A percentile compares a stretch with the other conserved stretches of the same genome.
Evolutionary conservation across 225 moss, liverwort and hornwort genomes (phyloP).

Genomic region (Straminergon stramineum): DNA sequence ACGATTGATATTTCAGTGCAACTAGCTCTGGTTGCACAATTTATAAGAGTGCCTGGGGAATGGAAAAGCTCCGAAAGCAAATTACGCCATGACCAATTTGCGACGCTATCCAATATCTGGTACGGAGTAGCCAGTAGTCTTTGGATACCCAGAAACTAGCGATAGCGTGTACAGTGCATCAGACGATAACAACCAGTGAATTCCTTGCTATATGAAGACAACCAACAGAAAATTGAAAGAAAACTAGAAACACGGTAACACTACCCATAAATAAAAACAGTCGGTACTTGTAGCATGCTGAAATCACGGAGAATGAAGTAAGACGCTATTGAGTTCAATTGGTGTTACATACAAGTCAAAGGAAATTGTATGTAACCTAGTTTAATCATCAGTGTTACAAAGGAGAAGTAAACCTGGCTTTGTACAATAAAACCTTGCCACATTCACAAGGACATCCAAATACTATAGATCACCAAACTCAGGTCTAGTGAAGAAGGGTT

Average conservation of each 20-base stretch:
- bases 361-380: not conserved
- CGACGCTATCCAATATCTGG: not conserved
- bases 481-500: too few relatives aligned
- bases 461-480: not conserved
- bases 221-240: too few relatives aligned
- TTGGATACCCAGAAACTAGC: too few relatives aligned
- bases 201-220: not conserved
- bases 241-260: not conserved
- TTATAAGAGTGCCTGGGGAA: not conserved
- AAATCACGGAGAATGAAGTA: not conserved
- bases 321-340: not conserved
- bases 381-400: not conserved
- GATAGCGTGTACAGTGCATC: not conserved
- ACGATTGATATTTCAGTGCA: not conserved
- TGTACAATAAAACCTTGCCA: not conserved
- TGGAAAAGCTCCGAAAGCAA: not conserved
- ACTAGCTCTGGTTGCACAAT: not conserved
- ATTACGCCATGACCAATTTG: not conserved
- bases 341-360: not conserved
- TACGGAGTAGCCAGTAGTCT: not conserved
- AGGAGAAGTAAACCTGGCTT: not conserved
- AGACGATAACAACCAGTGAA: not conserved
- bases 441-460: not conserved
- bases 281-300: not conserved
- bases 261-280: too few relatives aligned